phyloP scores from a whole-genome alignment of 306 rosid species.

The Sindora glabra region DNA sequence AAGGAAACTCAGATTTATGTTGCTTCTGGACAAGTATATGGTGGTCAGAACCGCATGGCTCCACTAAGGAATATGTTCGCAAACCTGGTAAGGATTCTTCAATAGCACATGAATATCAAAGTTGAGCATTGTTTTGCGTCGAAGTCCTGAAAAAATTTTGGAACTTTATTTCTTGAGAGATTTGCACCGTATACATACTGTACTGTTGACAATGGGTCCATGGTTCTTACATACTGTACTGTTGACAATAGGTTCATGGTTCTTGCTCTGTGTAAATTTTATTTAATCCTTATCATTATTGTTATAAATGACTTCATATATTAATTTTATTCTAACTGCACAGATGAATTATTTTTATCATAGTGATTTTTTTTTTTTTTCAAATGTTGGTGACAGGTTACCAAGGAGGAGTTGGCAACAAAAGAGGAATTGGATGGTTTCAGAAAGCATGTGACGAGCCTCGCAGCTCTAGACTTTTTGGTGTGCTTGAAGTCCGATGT shows the following conservation, averaged over 20 bases:
- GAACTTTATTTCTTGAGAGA: not conserved
- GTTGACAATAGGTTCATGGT: not conserved
- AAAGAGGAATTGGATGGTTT: constrained; percentile 80
- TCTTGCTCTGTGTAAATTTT: not conserved
- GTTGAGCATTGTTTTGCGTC: not conserved
- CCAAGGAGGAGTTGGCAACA: constrained; percentile 89
- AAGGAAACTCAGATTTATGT: constrained; percentile 98
- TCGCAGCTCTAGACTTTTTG: constrained; percentile 96
- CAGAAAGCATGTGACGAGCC: constrained; percentile 94
- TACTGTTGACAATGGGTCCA: not conserved
- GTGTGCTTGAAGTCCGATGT: constrained; percentile 98
- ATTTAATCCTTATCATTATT: not conserved
- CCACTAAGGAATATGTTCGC: constrained; percentile 96
- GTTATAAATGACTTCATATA: not conserved
- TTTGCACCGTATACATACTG: no score
- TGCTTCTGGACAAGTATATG: constrained; percentile 98
- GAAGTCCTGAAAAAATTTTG: not conserved
- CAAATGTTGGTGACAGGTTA: constrained; percentile 45
- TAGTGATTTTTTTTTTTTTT: not conserved
- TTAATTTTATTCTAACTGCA: not conserved
- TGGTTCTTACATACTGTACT: not conserved
- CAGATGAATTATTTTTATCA: not conserved
- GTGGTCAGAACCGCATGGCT: constrained; percentile 98
- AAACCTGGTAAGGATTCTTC: constrained; percentile 51
- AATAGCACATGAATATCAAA: not conserved